Evolutionary conservation across 129 eudicot species (phyloP), one percentile per base, ranked within the genome.

Genomic region (Sambucus nigra): DNA sequence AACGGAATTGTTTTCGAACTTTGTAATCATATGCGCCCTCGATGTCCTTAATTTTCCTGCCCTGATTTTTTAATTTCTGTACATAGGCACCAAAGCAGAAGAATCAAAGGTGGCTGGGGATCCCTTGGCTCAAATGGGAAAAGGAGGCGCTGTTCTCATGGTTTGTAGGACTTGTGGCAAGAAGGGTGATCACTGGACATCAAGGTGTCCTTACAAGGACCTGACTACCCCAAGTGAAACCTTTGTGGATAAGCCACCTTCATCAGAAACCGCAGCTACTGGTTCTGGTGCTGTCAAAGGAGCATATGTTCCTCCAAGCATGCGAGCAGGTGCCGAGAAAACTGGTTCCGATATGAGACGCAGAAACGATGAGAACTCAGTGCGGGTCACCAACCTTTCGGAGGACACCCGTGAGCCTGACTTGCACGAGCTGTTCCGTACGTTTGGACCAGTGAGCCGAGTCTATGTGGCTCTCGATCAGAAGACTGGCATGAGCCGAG

Each of bases 101-200:
- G 96, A 83, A 32, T 26, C 79, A 3, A 87, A 83, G 64, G 51
- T 46, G 38, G 53, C 74, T 33, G 94, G 81, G 24, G 94, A 83
- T 19, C 61, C 89, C 25, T 57, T 76, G 39, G 69, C 86, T 32
- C 75, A 70, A 57, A 49, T 69, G 61, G 55, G 71, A 14, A 82
- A 73, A 69, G 77, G 63, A 60, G 96, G 94, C 21, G 94, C 87
- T 27, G 83, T 82, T 51, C 88, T 82, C 64, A 86, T 83, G 96
- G 84, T 87, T 0, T 87, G 96, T 23, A 74, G 96, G 56, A 77
- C 89, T 7, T 87, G 96, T 62, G 86, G 86, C 6, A 83, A 83
- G 70, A 87, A 83, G 54, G 96, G 96, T 48, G 96, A 87, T 55
- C 96, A 87, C 80, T 87, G 96, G 96, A 77, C 94, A 44, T 67